A percentile compares a stretch with the other conserved stretches of the same genome.
Evolutionary conservation across 2,329 filamentous ascomycete genomes (phyloP).

Genomic region (Rhytidhysteron rufulum): DNA sequence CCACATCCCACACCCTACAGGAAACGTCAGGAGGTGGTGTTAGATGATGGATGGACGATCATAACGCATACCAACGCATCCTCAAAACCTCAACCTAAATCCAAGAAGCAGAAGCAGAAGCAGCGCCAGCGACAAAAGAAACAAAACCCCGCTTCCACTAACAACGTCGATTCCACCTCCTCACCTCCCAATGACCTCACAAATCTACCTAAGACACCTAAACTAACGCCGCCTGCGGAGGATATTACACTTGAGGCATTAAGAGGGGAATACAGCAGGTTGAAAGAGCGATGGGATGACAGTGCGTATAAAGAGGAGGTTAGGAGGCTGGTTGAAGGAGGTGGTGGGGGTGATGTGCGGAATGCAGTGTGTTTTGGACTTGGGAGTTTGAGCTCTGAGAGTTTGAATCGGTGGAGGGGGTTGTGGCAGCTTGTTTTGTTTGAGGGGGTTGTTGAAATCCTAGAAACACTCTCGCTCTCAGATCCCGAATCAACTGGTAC

Average conservation of each 20-base stretch:
- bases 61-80: constrained; percentile 26
- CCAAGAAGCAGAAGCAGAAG: constrained; percentile 5
- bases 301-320: constrained; percentile 20
- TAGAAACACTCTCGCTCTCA: constrained; percentile 6
- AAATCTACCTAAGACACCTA: background rate
- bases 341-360: constrained; percentile 9
- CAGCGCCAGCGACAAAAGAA: constrained; percentile 1
- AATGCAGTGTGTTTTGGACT: constrained; percentile 33
- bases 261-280: constrained; percentile 14
- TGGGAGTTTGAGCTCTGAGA: constrained; percentile 33
- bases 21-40: constrained; percentile 23
- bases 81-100: too few relatives aligned
- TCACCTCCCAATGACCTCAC: background rate
- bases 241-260: constrained; percentile 24
- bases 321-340: constrained; percentile 9
- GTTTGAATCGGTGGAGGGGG: constrained; percentile 27
- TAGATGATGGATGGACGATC: constrained; percentile 34
- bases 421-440: constrained; percentile 38
- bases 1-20: too few relatives aligned
- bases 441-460: constrained; percentile 16
- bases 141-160: background rate
- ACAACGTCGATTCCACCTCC: background rate
- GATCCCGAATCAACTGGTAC: too few relatives aligned
- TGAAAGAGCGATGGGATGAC: constrained; percentile 21
- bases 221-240: constrained; percentile 14